Percentiles rank a stretch among this genome's conserved stretches.
These are phyloP conservation scores for Ilyonectria destructans DNA, from an alignment of 2,329 filamentous ascomycete genomes.

Conservation along the genomic window DNA sequence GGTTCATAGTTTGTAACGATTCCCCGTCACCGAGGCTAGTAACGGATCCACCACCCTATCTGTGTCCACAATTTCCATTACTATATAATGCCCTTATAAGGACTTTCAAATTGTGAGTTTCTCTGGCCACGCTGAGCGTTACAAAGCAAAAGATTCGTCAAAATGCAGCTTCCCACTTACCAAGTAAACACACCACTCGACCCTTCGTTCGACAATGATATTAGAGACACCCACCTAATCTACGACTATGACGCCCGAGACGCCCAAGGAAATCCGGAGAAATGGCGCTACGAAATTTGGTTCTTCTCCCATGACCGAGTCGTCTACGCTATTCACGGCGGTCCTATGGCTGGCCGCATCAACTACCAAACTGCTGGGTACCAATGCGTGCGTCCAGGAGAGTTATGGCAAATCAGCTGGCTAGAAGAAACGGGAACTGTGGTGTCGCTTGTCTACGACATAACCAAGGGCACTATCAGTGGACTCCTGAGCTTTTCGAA, in stretches of 20 bases:
- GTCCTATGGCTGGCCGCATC: conserved; percentile 70
- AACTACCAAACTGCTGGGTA: conserved; percentile 71
- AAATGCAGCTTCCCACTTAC: conserved; percentile 44
- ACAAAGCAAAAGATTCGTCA: background rate
- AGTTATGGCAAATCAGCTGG: conserved; percentile 75
- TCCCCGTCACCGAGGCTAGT: background rate
- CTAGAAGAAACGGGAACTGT: conserved; percentile 74
- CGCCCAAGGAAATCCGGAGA: conserved; percentile 65
- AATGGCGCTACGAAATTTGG: conserved; percentile 76
- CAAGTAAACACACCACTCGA: conserved; percentile 48
- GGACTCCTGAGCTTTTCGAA: conserved; percentile 70
- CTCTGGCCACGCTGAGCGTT: too few species aligned
- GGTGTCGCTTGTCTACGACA: conserved; percentile 71
- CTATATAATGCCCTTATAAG: background rate
- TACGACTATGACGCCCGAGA: conserved; percentile 71
- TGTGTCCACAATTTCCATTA: background rate
- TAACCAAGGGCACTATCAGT: conserved; percentile 63
- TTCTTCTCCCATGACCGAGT: conserved; percentile 70
- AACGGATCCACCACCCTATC: background rate
- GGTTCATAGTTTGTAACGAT: background rate
- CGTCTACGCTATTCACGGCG: conserved; percentile 73
- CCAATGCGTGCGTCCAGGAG: conserved; percentile 71
- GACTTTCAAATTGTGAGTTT: background rate
- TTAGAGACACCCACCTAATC: conserved; percentile 68
- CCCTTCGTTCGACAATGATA: conserved; percentile 61